Evolutionary conservation across 306 rosid genomes (phyloP), one percentile per base, ranked within the genome.

Genomic region (Vachellia pachyceras): DNA sequence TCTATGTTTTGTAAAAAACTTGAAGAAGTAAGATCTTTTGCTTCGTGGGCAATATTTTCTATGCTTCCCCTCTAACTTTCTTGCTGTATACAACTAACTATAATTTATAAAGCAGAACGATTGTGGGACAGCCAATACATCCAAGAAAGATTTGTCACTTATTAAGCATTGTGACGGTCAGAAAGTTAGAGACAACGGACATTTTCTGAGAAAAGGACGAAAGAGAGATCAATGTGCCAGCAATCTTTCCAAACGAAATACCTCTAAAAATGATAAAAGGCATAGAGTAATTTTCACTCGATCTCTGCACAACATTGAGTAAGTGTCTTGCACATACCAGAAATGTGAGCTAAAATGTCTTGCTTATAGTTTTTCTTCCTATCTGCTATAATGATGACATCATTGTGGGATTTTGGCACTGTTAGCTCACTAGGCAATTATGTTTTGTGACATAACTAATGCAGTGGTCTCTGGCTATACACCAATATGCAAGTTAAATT

Each of bases 21-120:
- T 63, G 88, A 77, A 70, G 57, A 70, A 73, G 99, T 95, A 88
- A 78, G 88, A 75, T 77, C 88, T 84, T 77, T 84, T 70, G 79
- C 66, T 8, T 61, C 79, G 80, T 79, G 10, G 3, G 49, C 78
- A 23, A 79, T 78, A 75, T 41, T 78, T 61, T 72, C 78, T 78
- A 33, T 44, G 50, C 58, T 72, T 22, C 58, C 55, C 80, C 46
- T 81, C 77, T 52, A 66, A 73, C 39, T 44, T 44, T 45, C 11
- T 22, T 23, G 39, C 77, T 67, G 60, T 82, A 69, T 77, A 15
- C 14, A 55, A 66, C 77, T 80, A 52, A 83, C 75, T 76, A 82
- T 75, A 67, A 73, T 73, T 74, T 68, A 29, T 75, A 67, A 60
- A 88, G 88, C 93, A 91, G 97, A 82, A 85, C 77, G 82, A 61